Base-by-base conservation (phyloP, 108 stramenopile genomes). In the Cyclotella atomus region DNA sequence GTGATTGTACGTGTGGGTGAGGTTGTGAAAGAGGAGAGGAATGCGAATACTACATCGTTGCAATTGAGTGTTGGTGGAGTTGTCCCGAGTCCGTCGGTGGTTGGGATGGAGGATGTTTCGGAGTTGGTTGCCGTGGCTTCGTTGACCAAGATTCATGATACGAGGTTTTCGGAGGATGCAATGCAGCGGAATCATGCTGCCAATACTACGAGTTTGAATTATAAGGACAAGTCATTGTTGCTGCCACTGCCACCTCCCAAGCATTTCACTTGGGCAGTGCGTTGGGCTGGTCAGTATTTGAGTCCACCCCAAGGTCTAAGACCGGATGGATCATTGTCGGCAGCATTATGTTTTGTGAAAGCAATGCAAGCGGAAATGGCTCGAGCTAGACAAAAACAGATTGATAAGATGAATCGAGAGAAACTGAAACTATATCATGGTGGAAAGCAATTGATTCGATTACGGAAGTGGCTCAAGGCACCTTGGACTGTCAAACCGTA, bases 51-150 rank as follows among this genome's bases (percentile, higher is more conserved):
- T 14, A 90, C 89, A 10, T 67, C 83, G 3, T 30, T 92, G 47
- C 89, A 89, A 60, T 75, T 92, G 10, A 65, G 68, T 64, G 57
- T 73, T 9, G 72, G 54, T 24, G 89, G 89, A 20, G 68, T 23
- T 20, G 70, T 92, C 8, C 83, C 82, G 6, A 68, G 36, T 30
- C 91, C 91, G 9, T 70, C 68, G 17, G 21, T 77, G 38, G 75
- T 92, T 2, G 85, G 91, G 45, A 71, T 84, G 24, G 89, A 88
- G n/a, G 91, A 92, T 65, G 88, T 92, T 32, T 89, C 91, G 12
- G 65, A 86, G 8, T 54, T 92, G n/a, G 91, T 86, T 0, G 83
- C 85, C 16, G 77, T 88, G 16, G 46, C 89, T 5, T 83, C 89
- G 33, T 60, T 87, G 20, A 78, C 77, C 0, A 57, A 55, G 41